These are phyloP conservation scores for Endothia cerciana DNA, from an alignment of 2,329 filamentous ascomycete species.

Conservation along the genomic window DNA sequence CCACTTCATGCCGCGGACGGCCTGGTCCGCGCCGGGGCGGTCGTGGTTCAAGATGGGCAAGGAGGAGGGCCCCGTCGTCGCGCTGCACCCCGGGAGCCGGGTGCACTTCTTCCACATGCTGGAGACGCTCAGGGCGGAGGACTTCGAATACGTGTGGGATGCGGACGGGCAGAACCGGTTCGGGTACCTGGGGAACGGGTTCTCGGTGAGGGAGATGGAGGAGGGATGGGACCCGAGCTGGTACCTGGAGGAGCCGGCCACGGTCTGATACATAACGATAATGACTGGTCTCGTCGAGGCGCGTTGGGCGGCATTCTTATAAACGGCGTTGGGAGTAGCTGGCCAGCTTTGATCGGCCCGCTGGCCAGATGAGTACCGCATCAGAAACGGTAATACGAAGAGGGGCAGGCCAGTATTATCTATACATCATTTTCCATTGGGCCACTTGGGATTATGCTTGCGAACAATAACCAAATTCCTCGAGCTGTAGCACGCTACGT, in stretches of 20 bases:
- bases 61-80: constrained; percentile 50
- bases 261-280: constrained; percentile 9
- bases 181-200: constrained; percentile 57
- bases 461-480: background rate
- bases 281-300: background rate
- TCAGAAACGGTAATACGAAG: background rate
- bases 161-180: constrained; percentile 47
- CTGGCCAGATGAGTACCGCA: background rate
- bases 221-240: constrained; percentile 44
- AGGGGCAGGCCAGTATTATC: background rate
- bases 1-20: constrained; percentile 57
- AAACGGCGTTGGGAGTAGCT: background rate
- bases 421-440: background rate
- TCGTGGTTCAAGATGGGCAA: constrained; percentile 57
- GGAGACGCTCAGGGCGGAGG: constrained; percentile 52
- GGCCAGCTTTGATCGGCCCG: no score
- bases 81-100: constrained; percentile 55
- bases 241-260: constrained; percentile 44
- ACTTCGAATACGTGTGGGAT: constrained; percentile 56
- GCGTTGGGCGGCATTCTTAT: background rate
- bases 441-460: background rate
- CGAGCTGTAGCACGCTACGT: no score
- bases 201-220: constrained; percentile 51
- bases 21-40: constrained; percentile 49
- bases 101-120: constrained; percentile 59